Conservation (phyloP, 257 asterid genomes). For the Penstemon barbatus region DNA sequence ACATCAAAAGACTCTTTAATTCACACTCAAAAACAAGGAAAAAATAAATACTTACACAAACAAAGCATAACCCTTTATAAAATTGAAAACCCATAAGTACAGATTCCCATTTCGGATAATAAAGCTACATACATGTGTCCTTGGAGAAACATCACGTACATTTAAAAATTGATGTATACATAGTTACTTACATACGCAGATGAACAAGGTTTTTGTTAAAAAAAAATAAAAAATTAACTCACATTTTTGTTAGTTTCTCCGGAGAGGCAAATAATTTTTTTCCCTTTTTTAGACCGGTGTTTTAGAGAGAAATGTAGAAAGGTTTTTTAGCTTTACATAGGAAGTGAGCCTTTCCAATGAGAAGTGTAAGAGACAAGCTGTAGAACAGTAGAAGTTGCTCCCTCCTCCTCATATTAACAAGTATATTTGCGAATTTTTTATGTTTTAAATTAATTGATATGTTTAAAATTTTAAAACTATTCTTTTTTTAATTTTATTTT, state of each 20-base stretch:
- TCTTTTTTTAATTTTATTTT: too few relatives aligned
- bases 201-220: neutral
- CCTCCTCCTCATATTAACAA: too few relatives aligned
- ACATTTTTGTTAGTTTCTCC: neutral
- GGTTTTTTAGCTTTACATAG: too few relatives aligned
- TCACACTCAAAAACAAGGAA: too few relatives aligned
- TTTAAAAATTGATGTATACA: neutral
- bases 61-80: neutral
- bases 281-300: neutral
- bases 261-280: neutral
- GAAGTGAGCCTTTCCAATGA: neutral
- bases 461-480: too few relatives aligned
- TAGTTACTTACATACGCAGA: neutral
- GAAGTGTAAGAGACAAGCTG: neutral
- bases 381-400: too few relatives aligned
- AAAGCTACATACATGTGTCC: slow-evolving; percentile 1
- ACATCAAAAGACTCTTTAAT: too few relatives aligned
- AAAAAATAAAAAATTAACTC: neutral
- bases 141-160: neutral
- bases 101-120: neutral
- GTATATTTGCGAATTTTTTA: too few relatives aligned
- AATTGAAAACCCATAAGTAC: neutral
- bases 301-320: neutral
- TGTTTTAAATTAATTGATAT: too few relatives aligned
- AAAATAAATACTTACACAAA: neutral